These are phyloP conservation scores for Mortierella sp. DNA, from an alignment of 371 early-diverging fungal genomes.

Conservation along the genomic window DNA sequence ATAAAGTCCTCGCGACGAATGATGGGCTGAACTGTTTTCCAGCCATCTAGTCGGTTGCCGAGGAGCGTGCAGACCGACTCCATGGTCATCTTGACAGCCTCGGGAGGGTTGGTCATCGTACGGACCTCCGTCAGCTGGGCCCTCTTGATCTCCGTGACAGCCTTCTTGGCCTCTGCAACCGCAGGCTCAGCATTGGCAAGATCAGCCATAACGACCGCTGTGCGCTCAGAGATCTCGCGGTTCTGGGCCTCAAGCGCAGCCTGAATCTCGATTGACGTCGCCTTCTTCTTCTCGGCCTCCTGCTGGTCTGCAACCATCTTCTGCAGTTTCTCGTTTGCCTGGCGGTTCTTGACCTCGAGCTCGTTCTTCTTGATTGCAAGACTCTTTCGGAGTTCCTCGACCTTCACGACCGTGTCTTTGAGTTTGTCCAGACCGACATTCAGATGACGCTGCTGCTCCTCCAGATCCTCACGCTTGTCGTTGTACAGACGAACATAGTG, in stretches of 20 bases:
- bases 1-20: slow-evolving; percentile 99
- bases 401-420: slow-evolving; percentile 95
- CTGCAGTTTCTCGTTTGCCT: slow-evolving; percentile 96
- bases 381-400: slow-evolving; percentile 92
- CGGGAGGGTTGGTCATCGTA: slow-evolving; percentile 98
- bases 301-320: slow-evolving; percentile 97
- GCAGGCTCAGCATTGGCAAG: slow-evolving; percentile 97
- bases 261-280: slow-evolving; percentile 84
- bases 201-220: slow-evolving; percentile 86
- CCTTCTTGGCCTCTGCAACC: slow-evolving; percentile 94
- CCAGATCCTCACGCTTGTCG: slow-evolving; percentile 94
- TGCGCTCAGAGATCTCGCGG: slow-evolving; percentile 84
- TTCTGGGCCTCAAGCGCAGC: slow-evolving; percentile 82
- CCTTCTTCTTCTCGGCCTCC: slow-evolving; percentile 94
- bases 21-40: slow-evolving; percentile 91
- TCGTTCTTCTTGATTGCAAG: slow-evolving; percentile 90
- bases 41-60: slow-evolving; percentile 86
- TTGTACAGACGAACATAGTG: slow-evolving; percentile 92
- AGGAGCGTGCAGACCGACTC: slow-evolving; percentile 97
- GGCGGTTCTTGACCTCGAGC: slow-evolving; percentile 87
- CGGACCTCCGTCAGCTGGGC: slow-evolving; percentile 98
- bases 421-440: slow-evolving; percentile 98
- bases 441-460: slow-evolving; percentile 98
- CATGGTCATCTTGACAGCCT: slow-evolving; percentile 96
- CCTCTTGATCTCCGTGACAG: slow-evolving; percentile 95